A percentile compares a stretch with the other conserved stretches of the same genome.
Conservation (phyloP, 148 eudicot genomes). For the Simmondsia chinensis region DNA sequence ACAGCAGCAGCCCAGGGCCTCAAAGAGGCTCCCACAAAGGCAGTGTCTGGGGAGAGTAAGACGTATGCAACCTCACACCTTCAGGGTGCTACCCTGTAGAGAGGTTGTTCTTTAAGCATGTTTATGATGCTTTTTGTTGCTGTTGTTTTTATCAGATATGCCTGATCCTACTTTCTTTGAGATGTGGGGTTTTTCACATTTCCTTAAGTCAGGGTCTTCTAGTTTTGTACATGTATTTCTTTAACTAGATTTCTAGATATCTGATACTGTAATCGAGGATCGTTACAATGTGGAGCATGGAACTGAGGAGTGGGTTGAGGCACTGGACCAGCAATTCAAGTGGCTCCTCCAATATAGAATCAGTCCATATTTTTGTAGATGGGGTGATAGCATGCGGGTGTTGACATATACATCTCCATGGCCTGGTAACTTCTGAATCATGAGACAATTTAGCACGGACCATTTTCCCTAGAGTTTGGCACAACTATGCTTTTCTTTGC, state of each 20-base stretch:
- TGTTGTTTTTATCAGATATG: neutral
- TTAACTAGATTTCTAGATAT: conserved; percentile 50
- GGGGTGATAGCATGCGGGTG: conserved; percentile 98
- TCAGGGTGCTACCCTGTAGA: neutral
- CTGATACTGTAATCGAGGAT: conserved; percentile 98
- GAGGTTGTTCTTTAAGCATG: neutral
- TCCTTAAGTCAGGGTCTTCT: neutral
- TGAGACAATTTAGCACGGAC: no score
- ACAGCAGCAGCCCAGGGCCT: no score
- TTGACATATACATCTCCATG: conserved; percentile 92
- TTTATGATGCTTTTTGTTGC: neutral
- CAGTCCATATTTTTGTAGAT: conserved; percentile 96
- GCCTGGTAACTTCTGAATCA: conserved; percentile 55
- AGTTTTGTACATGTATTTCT: conserved; percentile 17
- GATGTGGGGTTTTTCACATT: neutral
- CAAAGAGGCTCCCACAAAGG: no score
- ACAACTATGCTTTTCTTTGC: no score
- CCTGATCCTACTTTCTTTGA: no score
- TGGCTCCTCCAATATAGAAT: conserved; percentile 93
- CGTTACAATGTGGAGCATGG: conserved; percentile 94
- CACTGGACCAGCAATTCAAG: conserved; percentile 76
- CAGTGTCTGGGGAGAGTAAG: no score
- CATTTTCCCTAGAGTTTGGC: neutral
- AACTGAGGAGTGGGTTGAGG: conserved; percentile 81
- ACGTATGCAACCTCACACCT: no score